Evolutionary conservation across 768 basidiomycete species (phyloP), one percentile per base, ranked within the genome.

Genomic region (Lactarius hengduanensis): DNA sequence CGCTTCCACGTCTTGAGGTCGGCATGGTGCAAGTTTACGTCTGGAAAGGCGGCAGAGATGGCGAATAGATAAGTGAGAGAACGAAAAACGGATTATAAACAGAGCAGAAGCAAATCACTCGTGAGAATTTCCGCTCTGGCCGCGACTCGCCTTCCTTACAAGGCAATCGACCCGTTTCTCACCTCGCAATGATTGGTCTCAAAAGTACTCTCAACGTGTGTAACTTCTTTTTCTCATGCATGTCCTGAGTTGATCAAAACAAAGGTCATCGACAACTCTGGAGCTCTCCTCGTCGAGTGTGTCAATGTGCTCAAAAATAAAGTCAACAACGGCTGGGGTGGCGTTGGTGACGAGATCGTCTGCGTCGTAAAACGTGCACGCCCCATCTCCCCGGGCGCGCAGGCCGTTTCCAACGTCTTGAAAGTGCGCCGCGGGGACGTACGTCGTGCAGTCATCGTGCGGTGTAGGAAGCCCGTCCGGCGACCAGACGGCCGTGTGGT

Each of bases 251-350:
- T n/a, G 36, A 36, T 36, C 11, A 36, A 36, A 36, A 36, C 26
- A 64, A 71, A 94, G 92, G 89, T 94, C 70, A 97, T 98, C 76
- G 96, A 98, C 82, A 98, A 98, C 78, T 95, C 96, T 7, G 96
- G 96, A 38, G 96, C 94, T 8, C 83, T 98, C 69, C 80, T 96
- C 68, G 89, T 95, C 50, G 96, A 98, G 81, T 97, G 95, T 74
- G 93, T 98, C 75, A 97, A 98, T 77, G 87, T 98, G 34, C 82
- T 97, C 65, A 98, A 98, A 78, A 88, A 92, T 75, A 98, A 98
- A 77, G 92, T 94, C 72, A 96, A 92, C 76, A 92, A 94, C 71
- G 96, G 96, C 54, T 92, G 92, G 86, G 96, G 94, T 40, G 83
- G 86, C 38, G 91, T 94, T 18, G 96, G 96, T 56, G 96, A 98